phyloP scores from a whole-genome alignment of 352 stramenopile species.

The Phytopythium vexans region DNA sequence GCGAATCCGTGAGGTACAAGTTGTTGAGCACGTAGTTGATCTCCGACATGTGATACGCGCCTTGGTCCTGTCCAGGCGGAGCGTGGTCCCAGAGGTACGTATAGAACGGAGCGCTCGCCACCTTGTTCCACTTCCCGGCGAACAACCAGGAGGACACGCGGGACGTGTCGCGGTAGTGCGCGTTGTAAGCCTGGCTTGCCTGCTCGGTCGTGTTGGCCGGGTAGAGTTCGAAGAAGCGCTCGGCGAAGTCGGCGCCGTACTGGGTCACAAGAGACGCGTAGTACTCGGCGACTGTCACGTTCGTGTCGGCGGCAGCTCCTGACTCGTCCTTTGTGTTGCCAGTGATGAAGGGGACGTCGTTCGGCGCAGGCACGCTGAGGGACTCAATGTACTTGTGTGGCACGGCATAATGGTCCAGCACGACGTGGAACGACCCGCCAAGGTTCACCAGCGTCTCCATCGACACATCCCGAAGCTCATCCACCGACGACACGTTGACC shows the following conservation, averaged over 20 bases:
- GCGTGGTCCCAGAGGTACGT: constrained; percentile 14
- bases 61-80: constrained; percentile 10
- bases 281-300: constrained; percentile 17
- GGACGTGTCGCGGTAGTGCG: constrained; percentile 9
- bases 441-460: constrained; percentile 4
- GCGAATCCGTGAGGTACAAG: constrained; percentile 14
- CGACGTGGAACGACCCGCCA: constrained; percentile 5
- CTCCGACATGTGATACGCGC: constrained; percentile 17
- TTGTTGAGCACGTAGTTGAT: constrained; percentile 24
- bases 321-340: constrained; percentile 17
- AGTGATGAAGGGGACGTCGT: constrained; percentile 13
- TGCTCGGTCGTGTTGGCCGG: constrained; percentile 7
- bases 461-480: constrained; percentile 7
- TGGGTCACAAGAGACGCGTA: constrained; percentile 4
- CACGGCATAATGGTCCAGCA: constrained; percentile 11
- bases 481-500: constrained; percentile 9
- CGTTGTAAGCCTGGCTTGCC: constrained; percentile 9
- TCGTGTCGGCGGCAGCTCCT: constrained; percentile 10
- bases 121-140: constrained; percentile 9
- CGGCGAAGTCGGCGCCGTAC: constrained; percentile 7
- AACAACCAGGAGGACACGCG: constrained; percentile 14
- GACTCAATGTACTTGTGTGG: constrained; percentile 9
- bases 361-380: constrained; percentile 4
- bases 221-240: constrained; percentile 13
- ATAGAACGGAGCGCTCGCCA: constrained; percentile 9